Percentiles rank a stretch among this genome's conserved stretches.
Evolutionary conservation across 768 basidiomycete species (phyloP).

Genomic region (Mycena polygramma): DNA sequence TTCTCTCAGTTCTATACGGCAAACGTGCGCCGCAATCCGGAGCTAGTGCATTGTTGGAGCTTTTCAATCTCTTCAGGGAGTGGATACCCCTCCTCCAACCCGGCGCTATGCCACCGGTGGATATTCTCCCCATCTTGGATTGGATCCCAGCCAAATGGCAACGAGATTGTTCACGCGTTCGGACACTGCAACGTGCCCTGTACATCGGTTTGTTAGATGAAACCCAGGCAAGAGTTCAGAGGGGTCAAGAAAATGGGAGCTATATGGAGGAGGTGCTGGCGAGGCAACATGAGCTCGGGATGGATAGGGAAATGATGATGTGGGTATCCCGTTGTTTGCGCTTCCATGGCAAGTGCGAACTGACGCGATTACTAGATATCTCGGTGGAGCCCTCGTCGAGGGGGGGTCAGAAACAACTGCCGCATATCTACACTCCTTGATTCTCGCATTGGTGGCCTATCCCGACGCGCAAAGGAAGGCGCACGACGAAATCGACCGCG

Average conservation of each 20-base stretch:
- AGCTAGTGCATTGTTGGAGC: neutral
- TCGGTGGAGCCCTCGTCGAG: neutral
- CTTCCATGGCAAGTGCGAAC: neutral
- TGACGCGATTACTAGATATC: neutral
- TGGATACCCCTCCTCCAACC: neutral
- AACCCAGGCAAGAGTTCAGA: neutral
- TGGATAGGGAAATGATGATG: constrained; percentile 1
- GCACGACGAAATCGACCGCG: neutral
- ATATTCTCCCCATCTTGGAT: neutral
- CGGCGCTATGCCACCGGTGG: neutral
- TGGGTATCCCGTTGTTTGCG: neutral
- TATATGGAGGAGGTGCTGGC: neutral
- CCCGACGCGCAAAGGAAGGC: too few species aligned
- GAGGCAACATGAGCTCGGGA: neutral
- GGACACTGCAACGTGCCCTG: neutral
- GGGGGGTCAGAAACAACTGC: constrained; percentile 5
- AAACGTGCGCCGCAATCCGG: neutral
- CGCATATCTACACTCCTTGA: neutral
- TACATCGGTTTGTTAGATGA: neutral
- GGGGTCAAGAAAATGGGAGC: neutral
- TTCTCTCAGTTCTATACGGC: neutral
- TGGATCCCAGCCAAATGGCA: neutral
- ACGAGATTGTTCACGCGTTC: neutral
- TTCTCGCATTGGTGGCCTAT: neutral
- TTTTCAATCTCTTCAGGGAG: neutral